A percentile compares a stretch with the other conserved stretches of the same genome.
Evolutionary conservation across 768 basidiomycete species (phyloP).

Genomic region (Leccinum rimulosum): DNA sequence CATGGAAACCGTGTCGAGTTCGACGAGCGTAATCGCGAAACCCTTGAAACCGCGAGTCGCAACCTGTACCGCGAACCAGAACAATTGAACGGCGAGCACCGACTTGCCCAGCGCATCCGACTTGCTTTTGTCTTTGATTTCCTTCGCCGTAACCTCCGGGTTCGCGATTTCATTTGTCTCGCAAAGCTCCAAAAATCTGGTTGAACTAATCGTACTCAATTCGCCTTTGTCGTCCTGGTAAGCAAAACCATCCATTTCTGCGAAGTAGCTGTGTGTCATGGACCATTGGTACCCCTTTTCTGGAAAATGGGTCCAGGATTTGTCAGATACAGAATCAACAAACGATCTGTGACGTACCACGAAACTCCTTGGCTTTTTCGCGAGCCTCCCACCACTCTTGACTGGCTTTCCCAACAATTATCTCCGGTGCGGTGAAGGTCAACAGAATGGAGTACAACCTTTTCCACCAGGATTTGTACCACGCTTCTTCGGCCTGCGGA

Average conservation of each 20-base stretch:
- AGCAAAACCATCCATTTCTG: neutral
- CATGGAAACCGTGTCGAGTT: neutral
- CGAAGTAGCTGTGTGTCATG: neutral
- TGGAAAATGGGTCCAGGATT: neutral
- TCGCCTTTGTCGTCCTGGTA: neutral
- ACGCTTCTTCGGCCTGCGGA: neutral
- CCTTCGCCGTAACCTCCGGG: neutral
- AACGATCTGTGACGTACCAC: neutral
- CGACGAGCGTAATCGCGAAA: neutral
- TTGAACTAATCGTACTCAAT: no score
- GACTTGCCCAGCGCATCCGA: neutral
- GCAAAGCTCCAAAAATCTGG: neutral
- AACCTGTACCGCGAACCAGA: neutral
- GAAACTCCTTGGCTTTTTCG: neutral
- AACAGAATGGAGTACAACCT: neutral
- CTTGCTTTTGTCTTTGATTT: neutral
- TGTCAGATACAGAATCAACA: neutral
- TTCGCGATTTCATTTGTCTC: neutral
- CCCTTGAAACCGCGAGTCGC: neutral
- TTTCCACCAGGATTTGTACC: neutral
- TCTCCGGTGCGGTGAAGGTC: neutral
- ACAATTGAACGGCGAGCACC: neutral
- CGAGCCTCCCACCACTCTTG: neutral
- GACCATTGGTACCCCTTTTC: neutral
- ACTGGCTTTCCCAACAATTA: neutral